These are phyloP conservation scores for Euphorbia schlechtendalii DNA, from an alignment of 441 rosid genomes.

Conservation along the genomic window DNA sequence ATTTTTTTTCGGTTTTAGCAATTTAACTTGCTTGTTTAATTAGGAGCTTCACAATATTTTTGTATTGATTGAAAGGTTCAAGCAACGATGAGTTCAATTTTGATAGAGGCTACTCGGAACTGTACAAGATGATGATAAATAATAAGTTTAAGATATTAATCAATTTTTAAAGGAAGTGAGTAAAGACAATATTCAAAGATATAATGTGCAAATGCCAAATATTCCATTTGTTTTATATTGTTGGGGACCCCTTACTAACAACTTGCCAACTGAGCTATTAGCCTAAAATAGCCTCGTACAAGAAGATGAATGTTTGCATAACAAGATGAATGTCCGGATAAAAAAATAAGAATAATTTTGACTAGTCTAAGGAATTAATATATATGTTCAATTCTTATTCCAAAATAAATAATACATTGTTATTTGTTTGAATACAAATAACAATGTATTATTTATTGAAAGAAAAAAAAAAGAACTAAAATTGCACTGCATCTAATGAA, in stretches of 20 bases:
- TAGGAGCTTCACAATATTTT: no score
- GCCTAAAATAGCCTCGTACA: slow-evolving; percentile 11
- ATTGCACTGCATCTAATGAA: slow-evolving; percentile 6
- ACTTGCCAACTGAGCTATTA: no score
- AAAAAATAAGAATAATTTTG: slow-evolving; percentile 26
- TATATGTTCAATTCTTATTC: no score
- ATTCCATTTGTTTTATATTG: neutral
- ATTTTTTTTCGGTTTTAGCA: no score
- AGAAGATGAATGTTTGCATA: slow-evolving; percentile 22
- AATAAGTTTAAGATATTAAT: neutral
- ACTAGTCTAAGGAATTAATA: slow-evolving; percentile 10
- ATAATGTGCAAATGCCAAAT: neutral
- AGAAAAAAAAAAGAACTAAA: no score
- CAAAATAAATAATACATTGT: no score
- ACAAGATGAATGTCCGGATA: slow-evolving; percentile 26
- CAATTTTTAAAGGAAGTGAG: slow-evolving; percentile 18
- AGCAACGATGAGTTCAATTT: neutral
- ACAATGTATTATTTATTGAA: no score
- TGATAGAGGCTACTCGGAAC: neutral
- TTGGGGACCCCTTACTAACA: slow-evolving; percentile 22
- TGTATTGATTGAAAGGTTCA: neutral
- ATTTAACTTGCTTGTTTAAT: no score
- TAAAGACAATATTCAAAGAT: slow-evolving; percentile 19
- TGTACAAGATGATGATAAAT: slow-evolving; percentile 8
- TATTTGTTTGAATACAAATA: no score